Conservation (phyloP, 257 asterid genomes). For the Fraxinus cuspidata region DNA sequence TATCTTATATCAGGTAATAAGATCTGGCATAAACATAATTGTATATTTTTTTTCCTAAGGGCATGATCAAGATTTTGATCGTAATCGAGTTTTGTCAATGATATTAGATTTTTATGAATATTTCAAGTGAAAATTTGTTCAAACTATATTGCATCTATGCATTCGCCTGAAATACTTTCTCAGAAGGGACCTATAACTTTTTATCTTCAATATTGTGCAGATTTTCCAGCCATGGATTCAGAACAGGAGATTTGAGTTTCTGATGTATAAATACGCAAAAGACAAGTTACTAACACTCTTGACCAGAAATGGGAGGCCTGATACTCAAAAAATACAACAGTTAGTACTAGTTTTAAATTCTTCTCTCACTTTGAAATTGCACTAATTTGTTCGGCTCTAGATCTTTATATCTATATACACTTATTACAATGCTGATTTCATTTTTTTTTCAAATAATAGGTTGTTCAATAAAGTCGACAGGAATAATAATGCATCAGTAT, state of each 20-base stretch:
- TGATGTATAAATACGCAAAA: constrained; percentile 56
- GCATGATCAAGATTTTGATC: too few relatives aligned
- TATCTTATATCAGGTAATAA: constrained; percentile 46
- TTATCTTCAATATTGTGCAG: constrained; percentile 32
- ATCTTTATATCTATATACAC: too few relatives aligned
- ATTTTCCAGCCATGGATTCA: constrained; percentile 61
- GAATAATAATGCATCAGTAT: constrained; percentile 37
- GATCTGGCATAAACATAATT: neutral
- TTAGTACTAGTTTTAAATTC: constrained; percentile 18
- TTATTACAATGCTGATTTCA: too few relatives aligned
- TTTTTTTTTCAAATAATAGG: constrained; percentile 24
- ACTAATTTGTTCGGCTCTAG: too few relatives aligned
- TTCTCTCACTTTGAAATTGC: neutral
- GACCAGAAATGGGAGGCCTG: constrained; percentile 53
- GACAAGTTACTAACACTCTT: constrained; percentile 48
- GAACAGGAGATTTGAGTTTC: constrained; percentile 45
- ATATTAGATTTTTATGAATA: too few relatives aligned
- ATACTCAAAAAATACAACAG: constrained; percentile 42
- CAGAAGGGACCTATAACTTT: neutral
- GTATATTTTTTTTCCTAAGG: too few relatives aligned
- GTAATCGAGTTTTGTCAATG: too few relatives aligned
- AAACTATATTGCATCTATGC: too few relatives aligned
- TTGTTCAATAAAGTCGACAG: constrained; percentile 42
- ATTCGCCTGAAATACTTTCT: too few relatives aligned
- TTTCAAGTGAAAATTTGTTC: too few relatives aligned